phyloP scores from a whole-genome alignment of 129 eudicot species.

The Arctium lappa region DNA sequence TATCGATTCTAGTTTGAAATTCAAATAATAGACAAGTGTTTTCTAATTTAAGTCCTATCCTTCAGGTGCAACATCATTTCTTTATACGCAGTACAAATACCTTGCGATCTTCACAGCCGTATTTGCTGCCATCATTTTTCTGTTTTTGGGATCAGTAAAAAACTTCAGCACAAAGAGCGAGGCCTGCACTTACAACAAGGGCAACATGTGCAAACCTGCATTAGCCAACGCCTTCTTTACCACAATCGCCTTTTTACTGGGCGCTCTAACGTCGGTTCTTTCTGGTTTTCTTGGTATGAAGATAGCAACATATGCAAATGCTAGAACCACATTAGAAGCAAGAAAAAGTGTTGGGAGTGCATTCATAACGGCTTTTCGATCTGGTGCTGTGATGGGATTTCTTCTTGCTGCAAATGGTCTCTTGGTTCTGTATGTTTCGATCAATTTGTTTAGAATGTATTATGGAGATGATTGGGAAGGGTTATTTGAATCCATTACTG shows the following conservation, averaged over 20 bases:
- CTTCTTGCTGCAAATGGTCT: constrained; percentile 59
- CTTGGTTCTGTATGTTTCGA: constrained; percentile 38
- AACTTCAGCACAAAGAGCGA: constrained; percentile 50
- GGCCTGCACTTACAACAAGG: constrained; percentile 47
- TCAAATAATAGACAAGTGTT: background rate
- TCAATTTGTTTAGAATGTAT: constrained; percentile 41
- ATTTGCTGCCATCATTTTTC: constrained; percentile 39
- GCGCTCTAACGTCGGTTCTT: constrained; percentile 47
- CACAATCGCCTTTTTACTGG: constrained; percentile 48
- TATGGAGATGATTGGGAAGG: constrained; percentile 62
- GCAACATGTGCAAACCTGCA: constrained; percentile 49
- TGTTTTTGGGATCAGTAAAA: constrained; percentile 54
- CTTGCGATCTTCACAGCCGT: constrained; percentile 39
- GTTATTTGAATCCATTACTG: constrained; percentile 52
- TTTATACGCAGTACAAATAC: constrained; percentile 49
- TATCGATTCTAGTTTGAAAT: background rate
- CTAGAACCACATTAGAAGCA: constrained; percentile 55
- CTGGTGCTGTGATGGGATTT: constrained; percentile 53
- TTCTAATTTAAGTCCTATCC: background rate
- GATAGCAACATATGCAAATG: constrained; percentile 52
- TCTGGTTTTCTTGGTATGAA: constrained; percentile 63
- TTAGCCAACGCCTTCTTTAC: constrained; percentile 50
- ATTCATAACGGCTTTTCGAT: constrained; percentile 45
- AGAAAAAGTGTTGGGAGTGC: constrained; percentile 49
- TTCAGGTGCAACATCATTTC: constrained; percentile 58